Evolutionary conservation across 129 eudicot species (phyloP), one percentile per base, ranked within the genome.

Genomic region (Gnaphalium uliginosum): DNA sequence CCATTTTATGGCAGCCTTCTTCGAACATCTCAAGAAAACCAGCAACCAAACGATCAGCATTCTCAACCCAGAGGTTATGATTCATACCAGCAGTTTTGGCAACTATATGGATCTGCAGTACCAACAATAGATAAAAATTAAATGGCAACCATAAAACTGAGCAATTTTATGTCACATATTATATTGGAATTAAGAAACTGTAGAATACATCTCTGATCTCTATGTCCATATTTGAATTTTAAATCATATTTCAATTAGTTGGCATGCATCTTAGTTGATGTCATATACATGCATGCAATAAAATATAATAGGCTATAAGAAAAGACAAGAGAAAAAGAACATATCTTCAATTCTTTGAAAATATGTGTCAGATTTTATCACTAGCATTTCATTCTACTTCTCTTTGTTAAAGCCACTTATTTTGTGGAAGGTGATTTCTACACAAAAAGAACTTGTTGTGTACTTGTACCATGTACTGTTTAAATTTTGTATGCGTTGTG

Each of bases 11-110:
- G 85, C 90, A 95, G 65, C 99, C 89, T 89, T 95, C 99, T 86
- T 95, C 97, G 57, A 95, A 95, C 99, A 95, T 91, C 85, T 91
- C 99, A 51, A 95, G 97, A 73, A 95, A 95, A 51, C 99, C 99
- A 64, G 97, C 99, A 56, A 95, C 99, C 90, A 86, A 81, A 35
- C 97, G 89, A 76, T 95, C 99, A 66, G 97, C 99, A 76, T 95
- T 95, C 80, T 95, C 99, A 22, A 95, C 94, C 99, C 99, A 95
- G 48, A 87, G 87, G 77, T 91, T 89, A 53, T 86, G 94, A 57
- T 83, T 83, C 82, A 78, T 66, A 0, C 87, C 83, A 33, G 92
- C 92, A 74, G 81, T 67, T 85, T 87, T 91, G 71, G 89, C 93
- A 58, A 91, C 99, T 50, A 96, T 95, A 79, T 91, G 88, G 74